Conservation (phyloP, 2,329 filamentous ascomycete species). For the Beauveria sp. region DNA sequence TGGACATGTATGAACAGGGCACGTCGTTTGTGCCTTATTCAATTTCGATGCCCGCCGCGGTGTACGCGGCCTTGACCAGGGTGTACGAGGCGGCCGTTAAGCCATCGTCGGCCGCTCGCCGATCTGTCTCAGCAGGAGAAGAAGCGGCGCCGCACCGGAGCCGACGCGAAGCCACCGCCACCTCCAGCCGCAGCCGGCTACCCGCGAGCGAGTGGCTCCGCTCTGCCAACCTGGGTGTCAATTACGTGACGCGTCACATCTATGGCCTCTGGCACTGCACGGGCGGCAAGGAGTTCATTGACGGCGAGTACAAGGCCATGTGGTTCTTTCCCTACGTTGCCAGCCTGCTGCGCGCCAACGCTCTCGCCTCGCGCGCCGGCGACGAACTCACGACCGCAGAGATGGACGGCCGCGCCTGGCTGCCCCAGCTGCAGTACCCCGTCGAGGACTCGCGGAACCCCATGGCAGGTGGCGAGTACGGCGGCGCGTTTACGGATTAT, state of each 20-base stretch:
- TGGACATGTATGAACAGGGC: constrained; percentile 20
- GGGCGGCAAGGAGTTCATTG: constrained; percentile 17
- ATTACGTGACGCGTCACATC: constrained; percentile 17
- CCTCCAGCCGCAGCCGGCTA: constrained; percentile 1
- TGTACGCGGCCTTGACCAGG: constrained; percentile 21
- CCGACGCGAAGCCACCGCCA: neutral
- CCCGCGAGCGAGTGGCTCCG: constrained; percentile 22
- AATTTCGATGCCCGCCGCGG: constrained; percentile 25
- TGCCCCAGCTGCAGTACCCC: constrained; percentile 3
- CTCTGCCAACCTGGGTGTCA: constrained; percentile 24
- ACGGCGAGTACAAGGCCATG: constrained; percentile 13
- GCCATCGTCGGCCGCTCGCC: constrained; percentile 10
- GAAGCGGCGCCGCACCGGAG: neutral
- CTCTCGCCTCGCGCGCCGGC: constrained; percentile 5
- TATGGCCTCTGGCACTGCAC: constrained; percentile 20
- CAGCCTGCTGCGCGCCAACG: constrained; percentile 9
- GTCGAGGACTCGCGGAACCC: neutral
- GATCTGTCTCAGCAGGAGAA: neutral
- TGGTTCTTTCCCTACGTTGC: constrained; percentile 17
- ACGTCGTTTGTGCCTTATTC: constrained; percentile 21
- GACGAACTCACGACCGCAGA: neutral
- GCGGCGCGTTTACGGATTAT: constrained; percentile 16
- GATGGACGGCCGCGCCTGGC: constrained; percentile 7
- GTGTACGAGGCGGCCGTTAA: constrained; percentile 23
- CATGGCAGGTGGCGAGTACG: neutral